Base-by-base conservation (phyloP, 371 early-diverging fungal genomes). In the Mortierella sp. region DNA sequence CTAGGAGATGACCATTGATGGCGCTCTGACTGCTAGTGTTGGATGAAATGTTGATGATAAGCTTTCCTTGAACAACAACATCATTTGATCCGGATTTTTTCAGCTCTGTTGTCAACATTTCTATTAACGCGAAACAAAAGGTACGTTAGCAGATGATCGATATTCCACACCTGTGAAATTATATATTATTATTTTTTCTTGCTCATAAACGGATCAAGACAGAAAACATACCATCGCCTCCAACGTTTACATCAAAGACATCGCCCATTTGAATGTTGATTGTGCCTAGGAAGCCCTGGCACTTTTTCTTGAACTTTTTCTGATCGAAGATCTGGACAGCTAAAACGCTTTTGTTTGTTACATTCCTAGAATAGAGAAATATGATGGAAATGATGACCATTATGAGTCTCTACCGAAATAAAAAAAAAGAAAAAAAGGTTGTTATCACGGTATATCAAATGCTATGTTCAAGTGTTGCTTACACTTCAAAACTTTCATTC, bases 281-380 rank as follows among this genome's bases (percentile, higher is more conserved):
- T 30, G 97, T 96, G 37, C 99, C 99, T 26, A 98, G 86, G 83
- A 97, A 97, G 0, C 99, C 98, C 85, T 97, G 97, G 71, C 94
- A 92, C 81, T 92, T 93, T 89, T 94, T 96, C 87, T 96, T 97
- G 84, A 95, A 97, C 83, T 96, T 96, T 81, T 94, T 91, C 86
- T 97, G 97, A 86, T 98, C 99, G 88, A 97, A 98, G 28, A 98
- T 93, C 85, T 98, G 97, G 45, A 97, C 93, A 1, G 96, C 92
- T 67, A 98, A 88, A 14, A 96, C 92, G 75, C 95, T 94, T 68
- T 85, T 84, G 79, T 89, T 91, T 20, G 88, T 90, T 18, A 94
- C 94, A 80, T 88, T 87, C 59, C 94, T 94, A 85, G 39, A 39
- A 51, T 35, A 18, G 10, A 35, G 22, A 37, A 28, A 40, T 62